phyloP scores from a whole-genome alignment of 148 eudicot species.

The Pharnaceum exiguum region DNA sequence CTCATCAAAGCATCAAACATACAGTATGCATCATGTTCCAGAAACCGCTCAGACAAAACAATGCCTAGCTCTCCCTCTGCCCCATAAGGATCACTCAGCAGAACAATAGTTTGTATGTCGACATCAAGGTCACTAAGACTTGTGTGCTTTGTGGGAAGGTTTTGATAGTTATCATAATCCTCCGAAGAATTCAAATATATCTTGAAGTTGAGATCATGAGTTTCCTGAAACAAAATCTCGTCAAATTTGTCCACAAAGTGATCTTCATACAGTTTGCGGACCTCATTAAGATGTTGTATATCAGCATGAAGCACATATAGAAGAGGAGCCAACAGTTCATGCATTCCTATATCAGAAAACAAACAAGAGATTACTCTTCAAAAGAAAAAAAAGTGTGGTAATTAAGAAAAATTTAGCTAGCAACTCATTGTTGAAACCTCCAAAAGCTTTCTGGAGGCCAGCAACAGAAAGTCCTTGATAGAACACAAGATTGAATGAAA shows the following conservation, averaged over 20 bases:
- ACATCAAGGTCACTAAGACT: conserved; percentile 68
- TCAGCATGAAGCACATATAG: conserved; percentile 86
- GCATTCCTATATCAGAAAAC: conserved; percentile 68
- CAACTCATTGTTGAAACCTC: background rate
- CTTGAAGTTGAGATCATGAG: conserved; percentile 64
- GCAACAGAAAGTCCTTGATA: too few species aligned
- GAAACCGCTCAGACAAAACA: conserved; percentile 77
- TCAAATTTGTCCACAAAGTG: conserved; percentile 90
- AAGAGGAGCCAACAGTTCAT: conserved; percentile 92
- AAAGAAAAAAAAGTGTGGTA: background rate
- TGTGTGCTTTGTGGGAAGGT: conserved; percentile 29
- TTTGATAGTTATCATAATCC: conserved; percentile 35
- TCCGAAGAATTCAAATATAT: conserved; percentile 41
- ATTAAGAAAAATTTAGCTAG: background rate
- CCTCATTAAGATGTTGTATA: conserved; percentile 63
- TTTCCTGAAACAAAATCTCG: conserved; percentile 60
- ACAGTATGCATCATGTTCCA: conserved; percentile 91
- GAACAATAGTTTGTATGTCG: conserved; percentile 52
- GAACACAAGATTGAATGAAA: background rate
- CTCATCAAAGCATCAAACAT: conserved; percentile 96
- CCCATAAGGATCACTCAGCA: conserved; percentile 88
- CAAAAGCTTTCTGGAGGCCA: too few species aligned
- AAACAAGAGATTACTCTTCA: background rate
- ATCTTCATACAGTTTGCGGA: conserved; percentile 64
- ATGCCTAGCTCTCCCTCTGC: conserved; percentile 97